Conservation (phyloP, 1,284 basidiomycete genomes). For the Cryptococcus maquisensis region DNA sequence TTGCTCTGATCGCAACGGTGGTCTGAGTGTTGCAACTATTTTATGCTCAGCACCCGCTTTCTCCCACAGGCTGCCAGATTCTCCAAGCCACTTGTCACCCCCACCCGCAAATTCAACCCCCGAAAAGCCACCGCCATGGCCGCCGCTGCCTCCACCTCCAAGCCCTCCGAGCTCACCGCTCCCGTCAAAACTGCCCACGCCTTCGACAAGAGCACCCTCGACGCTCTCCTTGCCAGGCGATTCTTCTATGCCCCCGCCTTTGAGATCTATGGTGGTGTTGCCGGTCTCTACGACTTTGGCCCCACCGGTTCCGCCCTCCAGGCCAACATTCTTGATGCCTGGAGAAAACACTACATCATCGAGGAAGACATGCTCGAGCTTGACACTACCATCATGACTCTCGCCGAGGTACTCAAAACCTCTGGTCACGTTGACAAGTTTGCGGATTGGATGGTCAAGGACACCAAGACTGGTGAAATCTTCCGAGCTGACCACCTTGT, state of each 20-base stretch:
- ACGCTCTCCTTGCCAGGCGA: slow-evolving; percentile 79
- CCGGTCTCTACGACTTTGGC: slow-evolving; percentile 93
- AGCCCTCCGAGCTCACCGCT: slow-evolving; percentile 29
- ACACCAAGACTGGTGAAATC: slow-evolving; percentile 88
- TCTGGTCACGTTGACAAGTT: slow-evolving; percentile 98
- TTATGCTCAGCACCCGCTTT: too few relatives aligned
- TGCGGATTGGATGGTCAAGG: slow-evolving; percentile 99
- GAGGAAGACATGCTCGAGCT: slow-evolving; percentile 99
- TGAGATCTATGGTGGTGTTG: slow-evolving; percentile 98
- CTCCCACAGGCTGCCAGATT: not conserved
- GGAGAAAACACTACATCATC: slow-evolving; percentile 97
- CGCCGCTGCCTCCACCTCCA: slow-evolving; percentile 32
- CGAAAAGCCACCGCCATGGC: slow-evolving; percentile 18
- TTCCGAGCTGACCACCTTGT: slow-evolving; percentile 96
- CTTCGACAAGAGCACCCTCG: slow-evolving; percentile 84
- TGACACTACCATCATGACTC: slow-evolving; percentile 97
- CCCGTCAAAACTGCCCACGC: slow-evolving; percentile 73
- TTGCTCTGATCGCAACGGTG: too few relatives aligned
- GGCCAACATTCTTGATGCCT: slow-evolving; percentile 94
- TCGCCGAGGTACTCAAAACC: slow-evolving; percentile 90
- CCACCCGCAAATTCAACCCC: not conserved
- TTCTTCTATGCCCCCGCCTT: slow-evolving; percentile 99
- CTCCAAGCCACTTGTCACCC: not conserved
- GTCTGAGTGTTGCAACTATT: too few relatives aligned
- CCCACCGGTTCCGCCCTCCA: slow-evolving; percentile 92